A percentile compares a stretch with the other conserved stretches of the same genome.
Conservation (phyloP, 345 rosid species). For the Murraya paniculata region DNA sequence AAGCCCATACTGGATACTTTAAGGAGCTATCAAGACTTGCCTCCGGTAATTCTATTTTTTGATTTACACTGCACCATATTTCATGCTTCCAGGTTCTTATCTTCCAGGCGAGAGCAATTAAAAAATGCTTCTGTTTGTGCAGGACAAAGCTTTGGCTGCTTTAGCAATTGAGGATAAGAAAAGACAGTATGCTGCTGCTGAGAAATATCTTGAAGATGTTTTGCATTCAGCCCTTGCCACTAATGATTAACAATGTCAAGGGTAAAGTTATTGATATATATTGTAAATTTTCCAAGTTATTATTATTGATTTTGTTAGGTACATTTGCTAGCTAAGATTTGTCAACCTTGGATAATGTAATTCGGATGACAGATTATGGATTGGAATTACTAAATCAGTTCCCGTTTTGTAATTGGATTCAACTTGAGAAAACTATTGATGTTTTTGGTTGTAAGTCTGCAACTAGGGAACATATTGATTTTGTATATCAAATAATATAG, state of each 20-base stretch:
- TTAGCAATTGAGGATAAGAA: constrained; percentile 92
- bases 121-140: constrained; percentile 8
- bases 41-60: constrained; percentile 54
- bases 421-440: too few species aligned
- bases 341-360: not conserved
- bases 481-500: too few species aligned
- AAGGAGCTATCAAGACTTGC: constrained; percentile 95
- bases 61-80: not conserved
- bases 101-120: not conserved
- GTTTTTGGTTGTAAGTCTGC: too few species aligned
- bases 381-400: too few species aligned
- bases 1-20: constrained; percentile 86
- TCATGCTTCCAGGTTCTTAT: not conserved
- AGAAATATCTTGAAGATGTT: constrained; percentile 88
- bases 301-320: not conserved
- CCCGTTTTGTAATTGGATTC: too few species aligned
- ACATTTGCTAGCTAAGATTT: not conserved
- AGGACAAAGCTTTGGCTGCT: constrained; percentile 96
- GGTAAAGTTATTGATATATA: not conserved
- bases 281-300: not conserved
- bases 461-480: too few species aligned
- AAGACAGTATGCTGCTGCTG: constrained; percentile 84
- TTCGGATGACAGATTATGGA: not conserved
- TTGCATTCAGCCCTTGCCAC: constrained; percentile 76
- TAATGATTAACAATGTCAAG: constrained; percentile 22